phyloP scores from a whole-genome alignment of 148 eudicot species.

The Rhododendron griersonianum region DNA sequence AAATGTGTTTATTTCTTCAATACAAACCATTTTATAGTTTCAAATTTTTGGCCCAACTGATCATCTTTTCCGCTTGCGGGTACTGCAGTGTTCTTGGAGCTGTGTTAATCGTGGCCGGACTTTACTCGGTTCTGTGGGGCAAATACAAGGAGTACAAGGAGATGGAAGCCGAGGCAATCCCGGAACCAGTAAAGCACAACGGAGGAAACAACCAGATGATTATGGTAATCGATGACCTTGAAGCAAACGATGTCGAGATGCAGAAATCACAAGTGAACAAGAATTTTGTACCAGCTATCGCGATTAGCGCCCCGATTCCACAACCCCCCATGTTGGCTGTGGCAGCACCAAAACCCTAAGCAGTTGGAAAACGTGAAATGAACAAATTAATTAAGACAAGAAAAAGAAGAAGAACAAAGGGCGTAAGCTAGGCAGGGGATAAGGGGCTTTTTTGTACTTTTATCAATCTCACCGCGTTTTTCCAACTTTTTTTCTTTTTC shows the following conservation, averaged over 20 bases:
- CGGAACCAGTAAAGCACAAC: constrained; percentile 34
- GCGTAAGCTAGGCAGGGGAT: neutral
- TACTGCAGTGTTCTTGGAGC: constrained; percentile 63
- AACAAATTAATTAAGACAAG: neutral
- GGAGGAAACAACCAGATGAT: constrained; percentile 17
- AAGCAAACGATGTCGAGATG: constrained; percentile 32
- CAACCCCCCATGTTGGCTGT: constrained; percentile 35
- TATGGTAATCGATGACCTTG: constrained; percentile 30
- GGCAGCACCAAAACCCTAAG: constrained; percentile 27
- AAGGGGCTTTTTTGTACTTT: constrained; percentile 19
- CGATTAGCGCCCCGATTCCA: constrained; percentile 39
- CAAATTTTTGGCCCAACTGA: neutral
- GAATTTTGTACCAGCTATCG: constrained; percentile 16
- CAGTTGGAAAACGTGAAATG: neutral
- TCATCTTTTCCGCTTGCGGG: constrained; percentile 10
- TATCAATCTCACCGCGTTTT: neutral
- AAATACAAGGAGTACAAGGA: constrained; percentile 76
- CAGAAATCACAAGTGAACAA: constrained; percentile 18
- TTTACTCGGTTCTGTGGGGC: constrained; percentile 93
- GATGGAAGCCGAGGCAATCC: constrained; percentile 38
- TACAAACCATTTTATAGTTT: neutral
- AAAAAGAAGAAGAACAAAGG: neutral
- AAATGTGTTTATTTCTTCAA: neutral
- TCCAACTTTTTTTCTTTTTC: neutral
- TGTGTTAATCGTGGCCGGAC: constrained; percentile 59